Base-by-base conservation (phyloP, 805 yeast species). In the Lachancea cidri region DNA sequence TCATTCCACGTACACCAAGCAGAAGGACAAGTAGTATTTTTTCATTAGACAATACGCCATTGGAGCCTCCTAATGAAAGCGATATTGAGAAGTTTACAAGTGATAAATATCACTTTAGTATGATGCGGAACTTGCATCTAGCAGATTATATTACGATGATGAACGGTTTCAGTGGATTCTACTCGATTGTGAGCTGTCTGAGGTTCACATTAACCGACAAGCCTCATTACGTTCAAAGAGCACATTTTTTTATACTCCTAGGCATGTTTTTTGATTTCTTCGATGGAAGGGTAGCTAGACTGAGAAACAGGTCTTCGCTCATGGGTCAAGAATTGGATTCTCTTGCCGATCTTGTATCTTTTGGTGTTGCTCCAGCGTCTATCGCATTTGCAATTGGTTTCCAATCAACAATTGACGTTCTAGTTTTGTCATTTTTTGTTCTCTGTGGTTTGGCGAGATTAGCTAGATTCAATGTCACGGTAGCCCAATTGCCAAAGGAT, bases 311-410 rank as follows among this genome's bases (percentile, higher is more conserved):
- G 68, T 77, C 95, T 2, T 83, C 94, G 9, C 73, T 93, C 41
- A 86, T 93, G 85, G 98, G 98, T 46, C 98, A 93, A 66, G 98
- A 93, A 67, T 76, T 93, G 55, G 98, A 93, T 61, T 89, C 97
- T 1, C 74, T 93, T 54, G 98, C 98, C 17, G 98, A 93, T 66
- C 76, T 93, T 55, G 77, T 91, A 29, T 86, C 96, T 9, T 93
- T 93, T 62, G 95, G 97, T 47, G 96, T 91, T 25, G 89, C 95
- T 2, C 98, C 98, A 2, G 95, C 96, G 3, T 73, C 87, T 13
- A 81, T 86, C 62, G 98, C 95, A 3, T 93, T 88, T 62, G 79
- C 89, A 35, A 77, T 89, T 58, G 98, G 98, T 4, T 78, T 89
- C 60, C 86, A 86, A 56, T 70, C 96, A 4, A 83, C 95, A 0